These are phyloP conservation scores for Sicyos edulis DNA, from an alignment of 306 rosid genomes.

Conservation along the genomic window DNA sequence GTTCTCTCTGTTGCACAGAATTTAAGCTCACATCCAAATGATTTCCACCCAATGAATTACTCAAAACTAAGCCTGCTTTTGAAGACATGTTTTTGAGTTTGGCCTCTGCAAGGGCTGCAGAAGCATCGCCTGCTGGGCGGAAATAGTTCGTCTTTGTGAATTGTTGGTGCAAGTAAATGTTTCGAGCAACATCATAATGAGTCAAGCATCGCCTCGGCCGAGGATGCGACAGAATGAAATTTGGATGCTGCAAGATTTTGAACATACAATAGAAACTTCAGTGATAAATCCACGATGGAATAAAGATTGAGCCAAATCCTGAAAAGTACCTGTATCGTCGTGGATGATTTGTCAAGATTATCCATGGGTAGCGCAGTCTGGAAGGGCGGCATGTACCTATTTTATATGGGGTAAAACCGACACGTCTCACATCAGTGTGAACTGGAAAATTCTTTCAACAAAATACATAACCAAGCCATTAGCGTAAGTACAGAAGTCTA, in stretches of 20 bases:
- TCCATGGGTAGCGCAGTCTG: conserved; percentile 24
- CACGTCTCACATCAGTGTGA: background rate
- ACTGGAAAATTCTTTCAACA: background rate
- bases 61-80: conserved; percentile 26
- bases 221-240: conserved; percentile 33
- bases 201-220: conserved; percentile 52
- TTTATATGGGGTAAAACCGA: background rate
- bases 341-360: conserved; percentile 19
- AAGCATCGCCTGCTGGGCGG: conserved; percentile 30
- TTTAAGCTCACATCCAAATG: conserved; percentile 27
- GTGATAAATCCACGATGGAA: conserved; percentile 8
- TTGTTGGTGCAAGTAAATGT: conserved; percentile 51
- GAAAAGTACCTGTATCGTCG: conserved; percentile 33
- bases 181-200: conserved; percentile 60
- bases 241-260: conserved; percentile 35
- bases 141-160: conserved; percentile 30
- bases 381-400: conserved; percentile 32
- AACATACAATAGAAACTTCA: conserved; percentile 1
- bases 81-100: conserved; percentile 31
- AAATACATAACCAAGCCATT: background rate
- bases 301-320: background rate
- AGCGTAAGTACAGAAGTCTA: background rate
- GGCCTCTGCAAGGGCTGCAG: conserved; percentile 37
- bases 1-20: conserved; percentile 24
- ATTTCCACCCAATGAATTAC: conserved; percentile 34